Evolutionary conservation across 2,329 filamentous ascomycete species (phyloP), one percentile per base, ranked within the genome.

Genomic region (Aureobasidium sp.): DNA sequence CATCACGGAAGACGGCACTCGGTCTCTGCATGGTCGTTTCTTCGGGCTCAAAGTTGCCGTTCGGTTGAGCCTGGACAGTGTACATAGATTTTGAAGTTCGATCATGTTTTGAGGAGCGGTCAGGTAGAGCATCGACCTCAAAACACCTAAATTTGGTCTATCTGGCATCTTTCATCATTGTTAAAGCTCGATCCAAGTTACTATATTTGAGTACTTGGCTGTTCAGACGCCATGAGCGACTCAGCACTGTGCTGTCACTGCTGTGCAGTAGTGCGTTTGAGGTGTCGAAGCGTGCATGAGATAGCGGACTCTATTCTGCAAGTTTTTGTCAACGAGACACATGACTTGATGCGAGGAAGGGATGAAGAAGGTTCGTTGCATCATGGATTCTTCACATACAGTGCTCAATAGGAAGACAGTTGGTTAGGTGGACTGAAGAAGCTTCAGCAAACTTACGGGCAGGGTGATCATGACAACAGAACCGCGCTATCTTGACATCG

Each of bases 211-310:
- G 50, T 16, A 11, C 13, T n/a, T 51, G 32, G 13, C 37, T 54
- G n/a, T 25, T 27, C 21, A 30, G 16, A 13, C 27, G 53, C 41
- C 54, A 27, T 29, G 16, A 14, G 16, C 29, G 44, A 32, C 42
- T 45, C 41, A 58, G 30, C 32, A 25, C 42, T 47, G 37, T 47
- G 54, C 21, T 58, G 42, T 47, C 42, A 37, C 29, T 47, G 54
- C 21, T 58, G 42, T 47, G 55, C 55, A 59, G 42, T 59, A 59
- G 55, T 37, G 41, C 41, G 55, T 59, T 59, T 59, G 34, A 36
- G 25, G 41, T 59, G 44, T 42, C 30, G 30, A 16, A 29, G 34
- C 53, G 41, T 58, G 55, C 55, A 59, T 59, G 27, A 37, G 44
- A 58, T 39, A 47, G 54, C 41, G 32, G 32, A 21, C 29, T 34